Evolutionary conservation across 441 rosid genomes (phyloP), one percentile per base, ranked within the genome.

Genomic region (Omphalea diandra): DNA sequence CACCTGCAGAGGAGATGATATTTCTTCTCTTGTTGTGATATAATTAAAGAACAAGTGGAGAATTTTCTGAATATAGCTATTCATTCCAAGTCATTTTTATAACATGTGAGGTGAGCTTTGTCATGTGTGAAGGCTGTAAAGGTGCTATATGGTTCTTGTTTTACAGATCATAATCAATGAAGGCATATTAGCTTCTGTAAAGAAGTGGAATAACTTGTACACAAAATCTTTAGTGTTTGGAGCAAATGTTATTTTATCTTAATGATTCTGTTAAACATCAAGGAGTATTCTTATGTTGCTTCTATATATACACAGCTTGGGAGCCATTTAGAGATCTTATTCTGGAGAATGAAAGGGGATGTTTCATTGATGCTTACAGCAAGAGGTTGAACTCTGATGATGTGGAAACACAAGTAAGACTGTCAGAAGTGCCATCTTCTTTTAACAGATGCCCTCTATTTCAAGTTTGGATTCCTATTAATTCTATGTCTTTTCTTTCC

Each of bases 271-370:
- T 68, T 49, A 26, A 20, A 61, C 6, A 17, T 67, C 57, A 32
- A 31, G 55, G 41, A 22, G 24, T 61, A 43, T 58, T 58, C 31
- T 63, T 38, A n/a, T n/a, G 38, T 58, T 63, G 33, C 44, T 67
- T 75, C 18, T 68, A 8, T 72, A 3, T 54, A 53, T n/a, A n/a
- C 40, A 26, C 84, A 94, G 98, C 90, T 63, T 94, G 98, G 98
- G 98, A 94, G 82, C 79, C 89, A 38, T 94, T 94, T 76, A 85
- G 93, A 77, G 97, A 94, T 82, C 91, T 87, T 59, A 91, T 94
- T 76, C 97, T 97, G 4, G 97, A 86, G 81, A 81, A 81, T 61
- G 97, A 94, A 79, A 87, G 98, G 76, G 82, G 70, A 32, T 65
- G 89, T 74, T 77, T 90, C n/a, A 44, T 91, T 54, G 83, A 85